A percentile compares a stretch with the other conserved stretches of the same genome.
Conservation (phyloP, 192 early-diverging fungal species). For the Phycomyces blakesleeanus region DNA sequence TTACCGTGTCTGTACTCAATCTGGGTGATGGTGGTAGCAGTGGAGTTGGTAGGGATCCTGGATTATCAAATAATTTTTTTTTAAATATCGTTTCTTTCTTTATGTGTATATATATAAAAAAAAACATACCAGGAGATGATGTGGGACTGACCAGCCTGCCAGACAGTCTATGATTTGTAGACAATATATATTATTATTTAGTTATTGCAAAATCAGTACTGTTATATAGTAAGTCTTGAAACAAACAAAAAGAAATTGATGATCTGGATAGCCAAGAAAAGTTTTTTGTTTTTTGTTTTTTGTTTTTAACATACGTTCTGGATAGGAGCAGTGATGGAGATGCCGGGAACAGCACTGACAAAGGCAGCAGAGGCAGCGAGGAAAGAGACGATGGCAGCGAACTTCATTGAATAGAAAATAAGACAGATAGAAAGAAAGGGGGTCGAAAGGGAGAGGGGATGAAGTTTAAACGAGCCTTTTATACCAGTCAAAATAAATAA, state of each 20-base stretch:
- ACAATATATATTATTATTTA: background rate
- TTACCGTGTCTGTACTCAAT: conserved; percentile 7
- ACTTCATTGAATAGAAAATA: background rate
- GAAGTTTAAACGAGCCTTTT: no score
- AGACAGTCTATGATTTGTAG: background rate
- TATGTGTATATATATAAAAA: no score
- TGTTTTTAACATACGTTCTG: background rate
- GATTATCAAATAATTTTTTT: no score
- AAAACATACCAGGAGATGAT: conserved; percentile 10
- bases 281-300: background rate
- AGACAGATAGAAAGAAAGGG: background rate
- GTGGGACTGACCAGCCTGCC: conserved; percentile 2
- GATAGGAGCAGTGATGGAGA: background rate
- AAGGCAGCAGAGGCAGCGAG: background rate
- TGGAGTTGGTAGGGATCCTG: conserved; percentile 4
- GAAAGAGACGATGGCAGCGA: background rate
- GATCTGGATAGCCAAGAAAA: no score
- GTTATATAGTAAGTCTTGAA: background rate
- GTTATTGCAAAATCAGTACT: background rate
- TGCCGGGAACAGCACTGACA: background rate
- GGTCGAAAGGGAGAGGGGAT: no score
- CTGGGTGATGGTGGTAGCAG: background rate
- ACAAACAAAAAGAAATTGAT: no score
- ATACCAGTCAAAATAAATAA: no score
- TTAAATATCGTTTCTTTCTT: no score